These are phyloP conservation scores for Termitomyces bulborhizus DNA, from an alignment of 768 basidiomycete genomes.

Conservation along the genomic window DNA sequence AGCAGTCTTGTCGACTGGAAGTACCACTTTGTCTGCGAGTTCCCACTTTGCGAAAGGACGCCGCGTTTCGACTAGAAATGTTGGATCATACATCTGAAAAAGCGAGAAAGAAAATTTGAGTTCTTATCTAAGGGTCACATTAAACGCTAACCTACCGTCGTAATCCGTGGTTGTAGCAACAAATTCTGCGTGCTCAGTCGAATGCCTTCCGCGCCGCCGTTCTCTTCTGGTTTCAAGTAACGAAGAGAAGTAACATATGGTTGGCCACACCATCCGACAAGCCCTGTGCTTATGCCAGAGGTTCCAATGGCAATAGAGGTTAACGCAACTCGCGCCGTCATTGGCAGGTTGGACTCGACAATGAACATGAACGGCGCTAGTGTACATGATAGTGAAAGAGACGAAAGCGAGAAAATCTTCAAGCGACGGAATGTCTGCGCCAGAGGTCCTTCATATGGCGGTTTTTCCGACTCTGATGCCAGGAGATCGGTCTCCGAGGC, in stretches of 20 bases:
- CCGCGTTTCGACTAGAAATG: constrained; percentile 58
- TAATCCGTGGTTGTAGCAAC: constrained; percentile 51
- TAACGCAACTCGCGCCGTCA: constrained; percentile 60
- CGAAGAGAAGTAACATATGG: constrained; percentile 70
- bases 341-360: constrained; percentile 71
- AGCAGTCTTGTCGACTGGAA: constrained; percentile 32
- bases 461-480: constrained; percentile 16
- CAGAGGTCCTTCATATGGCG: constrained; percentile 68
- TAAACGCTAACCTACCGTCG: constrained; percentile 37
- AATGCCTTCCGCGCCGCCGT: constrained; percentile 43
- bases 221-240: constrained; percentile 37
- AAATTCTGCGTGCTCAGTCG: constrained; percentile 69
- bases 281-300: constrained; percentile 65
- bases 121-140: not conserved
- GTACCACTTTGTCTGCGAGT: constrained; percentile 47
- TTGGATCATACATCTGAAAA: constrained; percentile 61
- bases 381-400: constrained; percentile 59
- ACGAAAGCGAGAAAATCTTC: constrained; percentile 79
- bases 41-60: constrained; percentile 82
- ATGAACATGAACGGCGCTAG: constrained; percentile 79
- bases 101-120: not conserved
- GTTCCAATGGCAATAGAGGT: constrained; percentile 67
- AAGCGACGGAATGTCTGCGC: constrained; percentile 66
- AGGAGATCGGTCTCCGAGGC: not conserved
- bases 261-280: constrained; percentile 65